phyloP scores from a whole-genome alignment of 1,284 basidiomycete species.

The Sporisorium graminicola region DNA sequence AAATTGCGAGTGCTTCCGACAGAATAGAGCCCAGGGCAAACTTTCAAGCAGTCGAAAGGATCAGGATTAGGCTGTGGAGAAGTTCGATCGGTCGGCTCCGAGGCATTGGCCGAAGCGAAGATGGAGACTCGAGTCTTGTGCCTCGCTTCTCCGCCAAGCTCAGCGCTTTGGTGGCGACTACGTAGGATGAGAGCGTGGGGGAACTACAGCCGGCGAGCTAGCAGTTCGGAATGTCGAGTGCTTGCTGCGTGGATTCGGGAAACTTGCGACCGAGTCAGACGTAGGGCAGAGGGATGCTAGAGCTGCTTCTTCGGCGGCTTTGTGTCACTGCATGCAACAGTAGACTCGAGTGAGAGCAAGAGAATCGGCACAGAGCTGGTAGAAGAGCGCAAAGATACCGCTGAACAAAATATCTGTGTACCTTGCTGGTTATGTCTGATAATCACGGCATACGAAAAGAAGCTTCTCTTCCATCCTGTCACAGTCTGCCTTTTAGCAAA shows the following conservation, averaged over 20 bases:
- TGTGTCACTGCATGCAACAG: constrained; percentile 1
- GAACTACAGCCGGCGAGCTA: neutral
- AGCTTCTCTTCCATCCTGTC: too few species aligned
- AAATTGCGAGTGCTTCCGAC: neutral
- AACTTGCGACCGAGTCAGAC: constrained; percentile 13
- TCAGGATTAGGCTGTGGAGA: neutral
- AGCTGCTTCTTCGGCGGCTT: neutral
- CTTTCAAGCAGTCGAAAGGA: neutral
- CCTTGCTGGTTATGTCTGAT: constrained; percentile 36
- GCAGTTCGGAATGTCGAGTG: neutral
- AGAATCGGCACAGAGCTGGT: neutral
- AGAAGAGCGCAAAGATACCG: neutral
- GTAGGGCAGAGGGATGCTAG: neutral
- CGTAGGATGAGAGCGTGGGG: neutral
- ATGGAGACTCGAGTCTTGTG: neutral
- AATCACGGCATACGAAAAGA: too few species aligned
- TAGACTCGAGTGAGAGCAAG: neutral
- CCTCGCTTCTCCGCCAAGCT: neutral
- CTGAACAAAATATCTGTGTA: constrained; percentile 21
- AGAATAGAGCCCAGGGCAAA: constrained; percentile 1
- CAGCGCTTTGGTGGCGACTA: neutral
- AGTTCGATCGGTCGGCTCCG: neutral
- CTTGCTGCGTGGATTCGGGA: neutral
- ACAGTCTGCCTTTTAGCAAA: too few species aligned
- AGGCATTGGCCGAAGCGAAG: constrained; percentile 1